Conservation (phyloP, 129 eudicot genomes). For the Escallonia herrerae region DNA sequence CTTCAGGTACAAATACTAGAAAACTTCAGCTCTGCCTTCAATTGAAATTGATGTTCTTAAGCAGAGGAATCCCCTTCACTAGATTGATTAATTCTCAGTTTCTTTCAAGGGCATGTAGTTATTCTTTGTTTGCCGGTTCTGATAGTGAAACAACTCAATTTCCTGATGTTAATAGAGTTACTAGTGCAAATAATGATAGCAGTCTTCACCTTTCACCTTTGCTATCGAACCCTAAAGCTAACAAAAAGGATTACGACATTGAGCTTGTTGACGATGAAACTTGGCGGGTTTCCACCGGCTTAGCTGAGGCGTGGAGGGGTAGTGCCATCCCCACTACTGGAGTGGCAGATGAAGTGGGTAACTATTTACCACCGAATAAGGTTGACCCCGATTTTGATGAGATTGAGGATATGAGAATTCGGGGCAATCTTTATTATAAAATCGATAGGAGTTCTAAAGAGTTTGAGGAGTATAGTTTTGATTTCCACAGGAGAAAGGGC, state of each 20-base stretch:
- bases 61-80: constrained; percentile 18
- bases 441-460: constrained; percentile 72
- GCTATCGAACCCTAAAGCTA: constrained; percentile 18
- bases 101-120: constrained; percentile 4
- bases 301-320: constrained; percentile 45
- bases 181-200: constrained; percentile 10
- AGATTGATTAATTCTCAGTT: constrained; percentile 13
- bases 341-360: constrained; percentile 21
- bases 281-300: constrained; percentile 65
- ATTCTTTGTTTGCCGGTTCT: constrained; percentile 13
- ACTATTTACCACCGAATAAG: constrained; percentile 5
- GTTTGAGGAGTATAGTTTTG: constrained; percentile 67
- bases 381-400: constrained; percentile 50
- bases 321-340: constrained; percentile 3
- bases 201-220: constrained; percentile 31
- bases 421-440: constrained; percentile 69
- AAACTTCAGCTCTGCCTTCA: too few species aligned
- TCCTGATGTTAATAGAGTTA: not conserved
- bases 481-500: constrained; percentile 53
- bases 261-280: constrained; percentile 63
- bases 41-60: constrained; percentile 25
- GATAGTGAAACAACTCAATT: constrained; percentile 14
- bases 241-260: constrained; percentile 38
- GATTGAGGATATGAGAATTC: constrained; percentile 80
- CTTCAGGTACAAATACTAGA: too few species aligned